Conservation (phyloP, 352 stramenopile genomes). For the Phytopythium litorale region DNA sequence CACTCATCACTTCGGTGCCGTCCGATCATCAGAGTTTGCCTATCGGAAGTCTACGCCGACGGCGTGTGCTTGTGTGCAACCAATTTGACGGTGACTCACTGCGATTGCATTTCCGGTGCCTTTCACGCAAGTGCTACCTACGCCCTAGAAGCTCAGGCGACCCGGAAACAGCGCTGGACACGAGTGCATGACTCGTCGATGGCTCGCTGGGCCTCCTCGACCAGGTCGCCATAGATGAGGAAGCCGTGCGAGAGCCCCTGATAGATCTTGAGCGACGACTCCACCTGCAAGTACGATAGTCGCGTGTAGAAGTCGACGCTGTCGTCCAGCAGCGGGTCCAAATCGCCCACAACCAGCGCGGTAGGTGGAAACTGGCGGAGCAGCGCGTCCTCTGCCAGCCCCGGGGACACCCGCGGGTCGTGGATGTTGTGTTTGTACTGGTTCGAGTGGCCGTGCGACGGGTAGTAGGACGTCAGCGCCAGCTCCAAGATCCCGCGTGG, state of each 20-base stretch:
- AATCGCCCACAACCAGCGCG: slow-evolving; percentile 76
- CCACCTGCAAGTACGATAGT: slow-evolving; percentile 72
- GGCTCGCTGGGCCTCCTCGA: slow-evolving; percentile 69
- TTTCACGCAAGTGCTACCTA: not conserved
- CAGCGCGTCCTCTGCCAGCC: slow-evolving; percentile 69
- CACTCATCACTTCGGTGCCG: too few relatives aligned
- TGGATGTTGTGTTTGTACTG: slow-evolving; percentile 89
- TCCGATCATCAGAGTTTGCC: too few relatives aligned
- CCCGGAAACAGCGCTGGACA: slow-evolving; percentile 58
- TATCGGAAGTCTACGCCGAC: too few relatives aligned
- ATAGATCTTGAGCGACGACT: slow-evolving; percentile 82
- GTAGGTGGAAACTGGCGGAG: slow-evolving; percentile 80
- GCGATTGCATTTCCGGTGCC: not conserved
- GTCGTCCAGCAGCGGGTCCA: slow-evolving; percentile 86
- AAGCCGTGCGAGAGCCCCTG: slow-evolving; percentile 82
- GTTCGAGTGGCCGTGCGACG: slow-evolving; percentile 73
- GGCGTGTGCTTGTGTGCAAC: too few relatives aligned
- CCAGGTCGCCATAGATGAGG: slow-evolving; percentile 82
- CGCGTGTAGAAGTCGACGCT: slow-evolving; percentile 90
- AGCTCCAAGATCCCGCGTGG: slow-evolving; percentile 78
- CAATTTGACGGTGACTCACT: not conserved
- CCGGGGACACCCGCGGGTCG: slow-evolving; percentile 82
- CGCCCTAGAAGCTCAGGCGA: slow-evolving; percentile 11
- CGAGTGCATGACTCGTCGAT: slow-evolving; percentile 82
- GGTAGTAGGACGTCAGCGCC: slow-evolving; percentile 83